Evolutionary conservation across 495 filamentous ascomycete species (phyloP).

Genomic region (Penicillium crystallinum): DNA sequence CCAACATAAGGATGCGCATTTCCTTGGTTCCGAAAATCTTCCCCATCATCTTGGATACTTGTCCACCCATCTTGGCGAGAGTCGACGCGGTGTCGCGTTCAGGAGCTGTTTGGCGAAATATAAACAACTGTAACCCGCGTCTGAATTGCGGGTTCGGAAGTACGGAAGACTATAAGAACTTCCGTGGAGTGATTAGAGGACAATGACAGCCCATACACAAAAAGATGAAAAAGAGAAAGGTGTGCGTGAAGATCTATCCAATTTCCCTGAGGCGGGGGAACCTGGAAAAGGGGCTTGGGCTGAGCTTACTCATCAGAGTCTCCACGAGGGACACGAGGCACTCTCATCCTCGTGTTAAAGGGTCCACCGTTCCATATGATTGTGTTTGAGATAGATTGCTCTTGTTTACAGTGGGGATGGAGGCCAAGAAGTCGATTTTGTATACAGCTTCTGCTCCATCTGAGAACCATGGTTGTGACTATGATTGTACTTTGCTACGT

Average conservation of each 20-base stretch:
- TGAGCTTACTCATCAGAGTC: constrained; percentile 31
- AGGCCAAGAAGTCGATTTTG: background rate
- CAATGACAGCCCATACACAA: constrained; percentile 2
- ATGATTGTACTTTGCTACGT: constrained; percentile 9
- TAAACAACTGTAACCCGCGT: constrained; percentile 2
- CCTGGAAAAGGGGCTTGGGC: constrained; percentile 33
- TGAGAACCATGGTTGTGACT: constrained; percentile 5
- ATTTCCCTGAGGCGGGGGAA: constrained; percentile 25
- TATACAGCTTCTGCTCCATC: background rate
- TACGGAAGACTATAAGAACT: background rate
- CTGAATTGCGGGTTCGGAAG: background rate
- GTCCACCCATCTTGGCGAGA: constrained; percentile 61
- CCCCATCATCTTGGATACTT: constrained; percentile 83
- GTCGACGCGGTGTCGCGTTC: constrained; percentile 14
- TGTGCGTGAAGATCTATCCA: constrained; percentile 3
- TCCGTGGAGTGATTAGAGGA: background rate
- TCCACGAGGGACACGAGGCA: constrained; percentile 8
- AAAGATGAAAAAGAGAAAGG: constrained; percentile 1
- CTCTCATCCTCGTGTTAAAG: background rate
- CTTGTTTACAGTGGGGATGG: background rate
- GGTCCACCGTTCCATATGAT: background rate
- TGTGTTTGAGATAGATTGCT: background rate
- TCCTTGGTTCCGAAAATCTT: constrained; percentile 99
- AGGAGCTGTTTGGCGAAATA: background rate
- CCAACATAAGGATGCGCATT: constrained; percentile 97